Base-by-base conservation (phyloP, 1,284 basidiomycete species). In the Ceratobasidium theobromae region DNA sequence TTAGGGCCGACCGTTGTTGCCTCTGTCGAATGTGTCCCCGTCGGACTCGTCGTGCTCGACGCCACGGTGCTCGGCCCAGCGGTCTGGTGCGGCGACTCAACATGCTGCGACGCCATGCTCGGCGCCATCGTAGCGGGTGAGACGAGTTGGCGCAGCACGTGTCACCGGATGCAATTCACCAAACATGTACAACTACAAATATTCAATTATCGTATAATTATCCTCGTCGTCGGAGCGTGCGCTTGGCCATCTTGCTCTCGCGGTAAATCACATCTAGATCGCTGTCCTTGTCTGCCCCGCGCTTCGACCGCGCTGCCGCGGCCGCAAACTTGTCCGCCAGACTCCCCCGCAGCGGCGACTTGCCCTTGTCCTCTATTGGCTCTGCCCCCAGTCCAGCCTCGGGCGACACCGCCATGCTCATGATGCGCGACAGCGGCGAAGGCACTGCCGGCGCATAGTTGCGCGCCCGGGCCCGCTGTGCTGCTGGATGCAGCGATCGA, bases 401-500 rank as follows among this genome's bases (percentile, higher is more conserved):
- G 30, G 68, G 68, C 16, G 68, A 68, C 52, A 12, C 60, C 21
- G 57, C 60, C 67, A 69, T 65, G 21, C 46, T 51, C 41, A 70
- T 23, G 14, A 70, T 70, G 33, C 69, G 65, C 28, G 69, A 70
- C n/a, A 71, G 53, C 21, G 70, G 70, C 8, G 70, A 71, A 4
- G 70, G 67, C 0, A 71, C 69, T 25, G 58, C 69, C 18, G 70
- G 70, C 21, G 70, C 69, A 52, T 71, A 71, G 18, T 52, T 53
- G 14, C 60, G 40, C 11, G 60, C 48, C 8, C 35, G 32, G 8
- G 60, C 60, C 18, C 60, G 45, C 23, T 65, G 48, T 21, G 60
- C 60, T 11, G 60, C 60, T 18, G 60, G 60, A 27, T 65, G 60
- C 25, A 65, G 25, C 25, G 48, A 53, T 4, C 60, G 43, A 1